Conservation (phyloP, 352 stramenopile genomes). For the Phytophthora capsici region DNA sequence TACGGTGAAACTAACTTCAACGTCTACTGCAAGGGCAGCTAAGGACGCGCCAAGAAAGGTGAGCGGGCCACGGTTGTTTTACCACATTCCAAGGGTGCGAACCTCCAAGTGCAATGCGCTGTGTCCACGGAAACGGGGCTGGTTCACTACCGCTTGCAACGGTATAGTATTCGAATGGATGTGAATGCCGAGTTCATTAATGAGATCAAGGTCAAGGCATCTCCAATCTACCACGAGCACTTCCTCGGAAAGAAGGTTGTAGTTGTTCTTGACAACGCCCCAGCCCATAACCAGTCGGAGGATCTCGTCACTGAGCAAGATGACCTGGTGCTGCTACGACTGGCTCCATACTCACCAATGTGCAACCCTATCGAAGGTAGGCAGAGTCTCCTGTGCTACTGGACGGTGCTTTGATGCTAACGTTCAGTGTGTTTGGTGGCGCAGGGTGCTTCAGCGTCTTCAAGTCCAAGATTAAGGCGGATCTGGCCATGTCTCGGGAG, state of each 20-base stretch:
- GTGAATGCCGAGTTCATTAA: not conserved
- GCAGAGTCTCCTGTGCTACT: not conserved
- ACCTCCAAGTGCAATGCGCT: constrained; percentile 1
- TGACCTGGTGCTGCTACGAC: not conserved
- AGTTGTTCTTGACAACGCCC: not conserved
- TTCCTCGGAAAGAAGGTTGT: constrained; percentile 3
- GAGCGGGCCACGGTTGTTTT: not conserved
- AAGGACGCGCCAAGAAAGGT: not conserved
- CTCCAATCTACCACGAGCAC: not conserved
- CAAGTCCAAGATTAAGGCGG: too few species aligned
- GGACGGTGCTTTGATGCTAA: not conserved
- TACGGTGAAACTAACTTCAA: constrained; percentile 11
- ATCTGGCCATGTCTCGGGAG: too few species aligned
- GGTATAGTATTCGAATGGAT: not conserved
- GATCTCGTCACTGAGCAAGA: not conserved
- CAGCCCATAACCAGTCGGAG: constrained; percentile 2
- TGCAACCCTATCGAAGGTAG: not conserved
- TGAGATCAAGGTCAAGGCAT: not conserved
- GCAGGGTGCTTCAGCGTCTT: not conserved
- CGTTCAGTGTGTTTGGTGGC: not conserved
- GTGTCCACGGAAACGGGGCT: not conserved
- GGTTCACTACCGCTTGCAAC: not conserved
- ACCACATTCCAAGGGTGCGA: not conserved
- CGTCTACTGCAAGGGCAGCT: constrained; percentile 3
- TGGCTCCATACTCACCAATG: too few species aligned